Conservation (phyloP, 2,329 filamentous ascomycete genomes). For the Rutstroemia sp. region DNA sequence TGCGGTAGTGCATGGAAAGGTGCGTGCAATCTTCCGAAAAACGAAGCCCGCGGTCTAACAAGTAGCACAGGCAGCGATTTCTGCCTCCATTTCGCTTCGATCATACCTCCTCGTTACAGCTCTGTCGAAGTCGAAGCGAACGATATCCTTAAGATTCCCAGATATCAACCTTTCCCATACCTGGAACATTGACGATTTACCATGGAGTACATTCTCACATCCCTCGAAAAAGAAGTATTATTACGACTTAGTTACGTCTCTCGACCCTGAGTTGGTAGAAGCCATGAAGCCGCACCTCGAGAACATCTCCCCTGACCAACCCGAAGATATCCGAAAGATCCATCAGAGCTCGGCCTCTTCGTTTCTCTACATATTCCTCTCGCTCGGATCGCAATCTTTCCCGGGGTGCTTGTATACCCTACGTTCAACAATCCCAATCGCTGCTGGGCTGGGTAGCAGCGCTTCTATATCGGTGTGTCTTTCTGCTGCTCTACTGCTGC, state of each 20-base stretch:
- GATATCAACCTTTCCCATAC: constrained; percentile 86
- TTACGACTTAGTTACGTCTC: constrained; percentile 76
- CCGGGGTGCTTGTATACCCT: constrained; percentile 82
- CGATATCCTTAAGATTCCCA: constrained; percentile 79
- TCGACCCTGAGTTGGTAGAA: constrained; percentile 75
- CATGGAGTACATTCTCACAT: constrained; percentile 75
- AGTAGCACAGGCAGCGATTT: constrained; percentile 67
- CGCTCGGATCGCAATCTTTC: constrained; percentile 70
- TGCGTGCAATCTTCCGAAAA: constrained; percentile 31
- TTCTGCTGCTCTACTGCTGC: constrained; percentile 73
- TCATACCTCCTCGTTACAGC: constrained; percentile 96
- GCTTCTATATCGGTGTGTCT: constrained; percentile 91
- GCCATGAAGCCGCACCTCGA: constrained; percentile 75
- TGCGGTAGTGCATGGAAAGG: constrained; percentile 95
- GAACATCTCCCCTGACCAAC: constrained; percentile 57
- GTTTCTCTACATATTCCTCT: constrained; percentile 91
- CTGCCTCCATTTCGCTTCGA: constrained; percentile 86
- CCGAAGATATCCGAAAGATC: constrained; percentile 71
- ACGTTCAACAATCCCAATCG: constrained; percentile 88
- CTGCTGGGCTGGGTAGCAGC: constrained; percentile 84
- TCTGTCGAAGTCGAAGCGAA: constrained; percentile 84
- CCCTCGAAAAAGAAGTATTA: constrained; percentile 89
- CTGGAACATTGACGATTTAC: constrained; percentile 89
- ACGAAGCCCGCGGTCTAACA: neutral
- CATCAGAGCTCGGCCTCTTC: constrained; percentile 74